Base-by-base conservation (phyloP, 164 flowering plant species). In the Cinnamomum micranthum region DNA sequence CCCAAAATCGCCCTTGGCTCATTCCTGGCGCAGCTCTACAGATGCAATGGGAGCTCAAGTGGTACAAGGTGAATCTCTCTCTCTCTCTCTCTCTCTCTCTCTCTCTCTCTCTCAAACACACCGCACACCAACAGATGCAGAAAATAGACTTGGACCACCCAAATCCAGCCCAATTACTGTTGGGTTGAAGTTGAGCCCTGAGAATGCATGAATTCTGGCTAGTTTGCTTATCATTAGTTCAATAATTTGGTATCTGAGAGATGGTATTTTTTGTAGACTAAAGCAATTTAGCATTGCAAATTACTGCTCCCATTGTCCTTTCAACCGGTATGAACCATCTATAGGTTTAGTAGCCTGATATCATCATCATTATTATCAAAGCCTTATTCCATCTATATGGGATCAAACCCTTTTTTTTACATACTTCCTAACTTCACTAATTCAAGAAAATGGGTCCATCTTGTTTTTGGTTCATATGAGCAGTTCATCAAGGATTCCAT, bases 1-100 rank as follows among this genome's bases (percentile, higher is more conserved):
- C 78, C 52, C 65, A 73, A 10, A 12, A 81, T 31, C 58, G 65
- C 31, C 88, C 87, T 10, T 80, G 86, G 89, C 81, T 67, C 13
- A 81, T 81, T 65, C 82, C 85, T 6, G 86, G 87, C 0, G 81
- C 84, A 35, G 87, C 90, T 1, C 47, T 85, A 47, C 86, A 85
- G 33, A 81, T 87, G 88, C 87, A 82, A 59, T 85, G 87, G 85
- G 87, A 87, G 75, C 70, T 79, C 71, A 83, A 79, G 77, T 87
- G 90, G 88, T 84, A 73, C 63, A 58, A 84, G 87, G 89, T 85
- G 74, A n/a, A 2, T 60, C 25, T 28, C 14, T 28, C 35, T 65
- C n/a, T n/a, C n/a, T n/a, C n/a, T n/a, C n/a, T n/a, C n/a, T n/a
- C n/a, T n/a, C n/a, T n/a, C n/a, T n/a, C n/a, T n/a, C n/a, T n/a